phyloP scores from a whole-genome alignment of 2,329 filamentous ascomycete genomes.

The Pseudogymnoascus sp. region DNA sequence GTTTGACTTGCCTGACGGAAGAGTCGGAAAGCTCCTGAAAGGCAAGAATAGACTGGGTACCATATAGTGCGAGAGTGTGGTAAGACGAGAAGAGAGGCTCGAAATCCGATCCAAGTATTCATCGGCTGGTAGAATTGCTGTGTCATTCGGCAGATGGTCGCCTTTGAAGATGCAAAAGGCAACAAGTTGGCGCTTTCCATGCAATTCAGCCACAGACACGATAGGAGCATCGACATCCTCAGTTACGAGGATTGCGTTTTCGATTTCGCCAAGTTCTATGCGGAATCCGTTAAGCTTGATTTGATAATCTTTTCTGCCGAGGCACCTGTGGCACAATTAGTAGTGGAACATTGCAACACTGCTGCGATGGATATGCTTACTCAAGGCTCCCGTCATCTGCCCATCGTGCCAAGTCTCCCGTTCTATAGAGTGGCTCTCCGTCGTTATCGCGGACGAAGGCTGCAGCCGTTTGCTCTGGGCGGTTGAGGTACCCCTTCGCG shows the following conservation, averaged over 20 bases:
- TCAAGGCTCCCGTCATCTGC: conserved; percentile 26
- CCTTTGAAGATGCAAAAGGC: conserved; percentile 8
- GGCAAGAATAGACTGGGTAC: not conserved
- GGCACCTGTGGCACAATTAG: conserved; percentile 32
- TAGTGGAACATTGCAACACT: not conserved
- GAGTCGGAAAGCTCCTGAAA: not conserved
- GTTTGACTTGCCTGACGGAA: not conserved
- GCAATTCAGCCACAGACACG: not conserved
- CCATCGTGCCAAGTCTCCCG: conserved; percentile 31
- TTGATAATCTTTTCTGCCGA: conserved; percentile 42
- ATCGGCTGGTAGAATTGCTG: not conserved
- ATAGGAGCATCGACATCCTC: not conserved
- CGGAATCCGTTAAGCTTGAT: conserved; percentile 43
- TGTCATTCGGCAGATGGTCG: conserved; percentile 2
- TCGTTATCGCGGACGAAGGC: conserved; percentile 13
- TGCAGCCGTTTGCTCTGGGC: conserved; percentile 12
- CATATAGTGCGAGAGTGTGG: not conserved
- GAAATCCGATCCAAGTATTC: not conserved
- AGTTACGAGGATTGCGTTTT: conserved; percentile 18
- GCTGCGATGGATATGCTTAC: conserved; percentile 13
- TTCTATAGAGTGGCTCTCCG: conserved; percentile 26
- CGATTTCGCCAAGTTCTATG: conserved; percentile 40
- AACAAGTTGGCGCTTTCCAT: conserved; percentile 7
- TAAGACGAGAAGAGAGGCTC: not conserved
- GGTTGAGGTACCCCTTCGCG: conserved; percentile 14